Evolutionary conservation across 2,329 filamentous ascomycete species (phyloP), one percentile per base, ranked within the genome.

Genomic region (Exophiala alcalophila): DNA sequence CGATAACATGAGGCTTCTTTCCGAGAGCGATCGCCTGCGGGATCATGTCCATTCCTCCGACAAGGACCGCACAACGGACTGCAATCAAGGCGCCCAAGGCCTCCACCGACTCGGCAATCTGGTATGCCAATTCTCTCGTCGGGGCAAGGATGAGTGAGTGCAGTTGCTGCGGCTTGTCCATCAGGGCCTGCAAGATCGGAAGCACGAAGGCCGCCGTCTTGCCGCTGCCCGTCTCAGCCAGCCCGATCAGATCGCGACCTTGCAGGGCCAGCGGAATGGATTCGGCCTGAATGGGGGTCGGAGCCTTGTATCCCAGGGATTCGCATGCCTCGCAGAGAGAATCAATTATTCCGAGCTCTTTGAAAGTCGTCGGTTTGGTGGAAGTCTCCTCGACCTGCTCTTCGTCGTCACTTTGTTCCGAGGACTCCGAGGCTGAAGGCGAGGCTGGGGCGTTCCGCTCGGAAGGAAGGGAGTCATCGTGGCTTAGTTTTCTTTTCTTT

Each of bases 11-110:
- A 5, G 92, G 92, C 57, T 91, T 91, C 74, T 95, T 96, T n/a
- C 86, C 88, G 0, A 98, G 77, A 0, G 90, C 85, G 52, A 98
- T 94, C 1, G 85, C 69, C 63, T 98, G 92, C 0, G 86, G 78
- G 1, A 96, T 86, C 87, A 96, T 96, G 54, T 97, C 91, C 74
- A 97, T 82, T 29, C 92, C 92, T 57, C 92, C 92, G 1, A 97
- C 86, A 29, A 98, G 81, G 11, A 91, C 83, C 5, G 86, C 83
- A 59, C 82, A 88, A 59, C 88, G 81, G 25, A 97, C 84, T n/a
- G 82, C 84, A 55, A 98, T 96, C 19, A 89, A 73, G 7, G 86
- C 82, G 4, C 91, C 90, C 1, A 98, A 76, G 0, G 86, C 86
- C 61, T 96, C 90, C 55, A 96, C 91, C 2, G 85, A 76, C 61